Evolutionary conservation across 2,329 filamentous ascomycete genomes (phyloP), one percentile per base, ranked within the genome.

Genomic region (Falciphora oryzae): DNA sequence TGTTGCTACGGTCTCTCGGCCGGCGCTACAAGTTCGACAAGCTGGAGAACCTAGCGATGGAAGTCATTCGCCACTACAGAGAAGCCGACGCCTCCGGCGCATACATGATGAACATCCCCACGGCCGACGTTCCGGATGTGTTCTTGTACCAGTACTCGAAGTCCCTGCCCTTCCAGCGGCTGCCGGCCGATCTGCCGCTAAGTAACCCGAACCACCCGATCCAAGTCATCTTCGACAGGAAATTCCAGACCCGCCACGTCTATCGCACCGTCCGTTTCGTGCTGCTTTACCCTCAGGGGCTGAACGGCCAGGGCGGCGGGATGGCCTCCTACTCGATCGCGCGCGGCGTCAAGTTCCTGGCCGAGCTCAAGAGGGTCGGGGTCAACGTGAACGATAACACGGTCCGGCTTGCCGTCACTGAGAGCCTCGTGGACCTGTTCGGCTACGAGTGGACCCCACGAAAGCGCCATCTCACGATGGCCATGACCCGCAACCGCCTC

Each of bases 171-270:
- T 74, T 78, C 57, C 75, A 75, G 32, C 61, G 66, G 44, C 63
- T 80, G 4, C 78, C 78, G 22, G 68, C 73, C 31, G 82, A 84
- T 64, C 71, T 85, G 16, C 75, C 78, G 1, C 71, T 76, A 29
- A 66, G 67, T 13, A 77, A 79, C 63, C 74, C 72, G 1, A 69
- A 76, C 16, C 83, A 85, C 65, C 83, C 83, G 2, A 65, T 85
- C 8, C 76, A 75, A 57, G 74, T 74, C 53, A 73, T 85, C 27
- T 84, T 85, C 66, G 72, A 77, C 57, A 62, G 66, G 14, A 70
- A 69, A 31, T 65, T 83, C 27, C 73, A 82, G 63, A 72, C 74
- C 1, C 70, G 71, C 2, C 75, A 83, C 22, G 67, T 83, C 11
- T 73, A 80, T 50, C 82, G 78, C 75, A 77, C 78, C 0, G 70